Evolutionary conservation across 2,329 filamentous ascomycete species (phyloP).

Genomic region (Bipolaris oryzae): DNA sequence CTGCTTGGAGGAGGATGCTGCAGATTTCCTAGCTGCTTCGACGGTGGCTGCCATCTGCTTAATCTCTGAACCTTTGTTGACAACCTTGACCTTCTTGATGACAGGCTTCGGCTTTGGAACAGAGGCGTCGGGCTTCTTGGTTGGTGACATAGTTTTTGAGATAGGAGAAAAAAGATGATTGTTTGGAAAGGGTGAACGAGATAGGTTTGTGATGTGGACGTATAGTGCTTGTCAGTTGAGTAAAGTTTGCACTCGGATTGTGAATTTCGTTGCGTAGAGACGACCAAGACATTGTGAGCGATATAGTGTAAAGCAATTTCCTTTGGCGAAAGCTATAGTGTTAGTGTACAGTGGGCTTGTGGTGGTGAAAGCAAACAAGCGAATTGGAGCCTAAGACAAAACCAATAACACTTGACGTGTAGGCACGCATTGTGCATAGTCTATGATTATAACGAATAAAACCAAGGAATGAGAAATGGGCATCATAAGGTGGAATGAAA

Average conservation of each 20-base stretch:
- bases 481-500: neutral
- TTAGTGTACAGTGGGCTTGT: neutral
- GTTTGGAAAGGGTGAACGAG: neutral
- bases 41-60: neutral
- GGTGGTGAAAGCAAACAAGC: neutral
- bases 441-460: neutral
- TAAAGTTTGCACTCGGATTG: neutral
- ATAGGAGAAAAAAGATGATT: neutral
- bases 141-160: neutral
- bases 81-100: constrained; percentile 6
- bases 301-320: neutral
- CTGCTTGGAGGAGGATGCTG: neutral
- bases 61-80: constrained; percentile 3
- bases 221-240: neutral
- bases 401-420: neutral
- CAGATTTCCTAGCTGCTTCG: neutral
- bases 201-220: neutral
- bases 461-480: neutral
- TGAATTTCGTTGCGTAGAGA: neutral
- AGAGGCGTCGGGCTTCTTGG: neutral
- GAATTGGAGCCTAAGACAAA: neutral
- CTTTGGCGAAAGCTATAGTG: neutral
- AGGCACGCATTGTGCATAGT: neutral
- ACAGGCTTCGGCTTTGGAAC: neutral
- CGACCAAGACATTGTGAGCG: neutral